Evolutionary conservation across 1,284 basidiomycete species (phyloP).

Genomic region (Stereum hirsutum): DNA sequence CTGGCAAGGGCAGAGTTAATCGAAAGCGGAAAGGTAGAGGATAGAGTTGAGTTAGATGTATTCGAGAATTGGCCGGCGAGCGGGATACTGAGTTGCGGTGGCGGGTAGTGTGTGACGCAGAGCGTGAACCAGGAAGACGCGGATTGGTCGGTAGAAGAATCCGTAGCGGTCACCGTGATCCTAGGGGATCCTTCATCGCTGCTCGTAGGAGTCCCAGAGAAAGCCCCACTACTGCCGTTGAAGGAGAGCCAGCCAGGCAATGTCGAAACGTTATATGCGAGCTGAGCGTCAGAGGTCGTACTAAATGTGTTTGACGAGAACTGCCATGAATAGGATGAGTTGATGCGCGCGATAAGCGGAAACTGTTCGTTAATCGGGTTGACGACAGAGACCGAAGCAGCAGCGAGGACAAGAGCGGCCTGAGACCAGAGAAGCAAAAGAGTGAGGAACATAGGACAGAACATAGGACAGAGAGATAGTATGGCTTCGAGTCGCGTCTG

Average conservation of each 20-base stretch:
- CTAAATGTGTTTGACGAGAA: conserved; percentile 53
- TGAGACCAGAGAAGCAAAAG: conserved; percentile 36
- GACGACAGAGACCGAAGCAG: conserved; percentile 34
- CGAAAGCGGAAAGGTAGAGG: conserved; percentile 55
- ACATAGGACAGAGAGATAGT: too few species aligned
- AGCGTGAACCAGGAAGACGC: conserved; percentile 48
- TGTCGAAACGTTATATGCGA: conserved; percentile 36
- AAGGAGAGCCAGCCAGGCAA: conserved; percentile 64
- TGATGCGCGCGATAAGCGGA: conserved; percentile 52
- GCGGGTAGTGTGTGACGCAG: conserved; percentile 47
- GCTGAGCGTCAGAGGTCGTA: conserved; percentile 28
- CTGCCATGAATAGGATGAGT: conserved; percentile 53
- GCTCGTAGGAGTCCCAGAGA: conserved; percentile 49
- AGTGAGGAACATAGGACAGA: conserved; percentile 57
- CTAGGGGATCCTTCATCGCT: conserved; percentile 46
- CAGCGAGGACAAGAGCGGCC: conserved; percentile 19
- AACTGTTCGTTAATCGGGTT: conserved; percentile 50
- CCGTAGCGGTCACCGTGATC: conserved; percentile 48
- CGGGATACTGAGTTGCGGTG: conserved; percentile 47
- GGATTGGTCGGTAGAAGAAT: conserved; percentile 30
- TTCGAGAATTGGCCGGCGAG: conserved; percentile 53
- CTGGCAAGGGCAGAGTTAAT: conserved; percentile 45
- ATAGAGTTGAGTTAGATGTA: conserved; percentile 47
- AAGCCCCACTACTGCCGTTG: conserved; percentile 36
- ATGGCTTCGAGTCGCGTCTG: too few species aligned